These are phyloP conservation scores for Linaria vulgaris DNA, from an alignment of 257 asterid genomes.

Conservation along the genomic window DNA sequence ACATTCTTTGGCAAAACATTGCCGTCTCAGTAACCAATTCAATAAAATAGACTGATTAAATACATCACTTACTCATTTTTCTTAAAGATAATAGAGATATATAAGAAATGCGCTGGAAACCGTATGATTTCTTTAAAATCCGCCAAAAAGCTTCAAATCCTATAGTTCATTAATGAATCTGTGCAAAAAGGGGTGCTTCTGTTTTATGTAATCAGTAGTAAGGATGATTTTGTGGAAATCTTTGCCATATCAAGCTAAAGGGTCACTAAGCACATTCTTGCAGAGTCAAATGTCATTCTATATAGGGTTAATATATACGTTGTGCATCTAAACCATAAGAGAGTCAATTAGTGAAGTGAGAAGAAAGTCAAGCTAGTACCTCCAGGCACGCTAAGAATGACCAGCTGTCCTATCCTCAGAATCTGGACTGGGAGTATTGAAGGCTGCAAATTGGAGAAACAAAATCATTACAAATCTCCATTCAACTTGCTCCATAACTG, in stretches of 20 bases:
- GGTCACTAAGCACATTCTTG: not conserved
- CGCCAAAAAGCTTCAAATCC: too few species aligned
- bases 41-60: not conserved
- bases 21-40: not conserved
- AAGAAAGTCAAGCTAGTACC: slow-evolving; percentile 32
- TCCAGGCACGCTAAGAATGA: slow-evolving; percentile 58
- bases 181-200: too few species aligned
- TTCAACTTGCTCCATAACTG: slow-evolving; percentile 8
- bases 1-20: not conserved
- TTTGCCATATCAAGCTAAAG: not conserved
- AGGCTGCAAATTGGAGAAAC: slow-evolving; percentile 32
- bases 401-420: slow-evolving; percentile 63
- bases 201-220: too few species aligned
- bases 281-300: not conserved
- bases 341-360: not conserved
- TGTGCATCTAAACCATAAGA: slow-evolving; percentile 2
- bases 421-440: slow-evolving; percentile 65
- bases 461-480: not conserved
- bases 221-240: not conserved
- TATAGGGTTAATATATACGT: not conserved
- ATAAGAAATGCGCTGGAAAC: not conserved
- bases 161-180: too few species aligned
- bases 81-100: not conserved
- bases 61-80: not conserved
- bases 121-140: not conserved